These are phyloP conservation scores for Exophiala dermatitidis DNA, from an alignment of 2,329 filamentous ascomycete species.

Conservation along the genomic window DNA sequence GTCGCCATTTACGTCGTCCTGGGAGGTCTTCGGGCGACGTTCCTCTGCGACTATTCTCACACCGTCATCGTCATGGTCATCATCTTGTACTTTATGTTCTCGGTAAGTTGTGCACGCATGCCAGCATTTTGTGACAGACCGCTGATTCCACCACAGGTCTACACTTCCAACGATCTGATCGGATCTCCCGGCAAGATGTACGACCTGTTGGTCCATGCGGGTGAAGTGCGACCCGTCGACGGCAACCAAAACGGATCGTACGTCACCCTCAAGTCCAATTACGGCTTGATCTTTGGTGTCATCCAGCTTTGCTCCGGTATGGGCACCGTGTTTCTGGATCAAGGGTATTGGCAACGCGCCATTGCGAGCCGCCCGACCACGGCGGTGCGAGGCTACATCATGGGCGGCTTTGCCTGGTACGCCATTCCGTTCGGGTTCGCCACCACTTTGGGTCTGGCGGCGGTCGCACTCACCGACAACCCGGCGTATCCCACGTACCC, in stretches of 20 bases:
- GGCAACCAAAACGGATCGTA: slow-evolving; percentile 60
- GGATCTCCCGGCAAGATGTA: slow-evolving; percentile 65
- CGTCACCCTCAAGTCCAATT: slow-evolving; percentile 73
- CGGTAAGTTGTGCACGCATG: not conserved
- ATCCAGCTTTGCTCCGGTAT: not conserved
- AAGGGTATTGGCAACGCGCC: slow-evolving; percentile 61
- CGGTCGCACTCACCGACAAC: slow-evolving; percentile 65
- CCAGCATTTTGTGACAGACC: too few species aligned
- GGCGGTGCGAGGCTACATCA: slow-evolving; percentile 38
- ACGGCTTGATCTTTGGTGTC: slow-evolving; percentile 68
- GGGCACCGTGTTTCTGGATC: slow-evolving; percentile 64
- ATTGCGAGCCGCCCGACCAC: slow-evolving; percentile 39
- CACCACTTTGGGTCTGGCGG: slow-evolving; percentile 78
- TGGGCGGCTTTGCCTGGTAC: slow-evolving; percentile 62
- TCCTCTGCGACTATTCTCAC: slow-evolving; percentile 77
- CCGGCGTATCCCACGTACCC: slow-evolving; percentile 47
- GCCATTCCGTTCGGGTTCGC: slow-evolving; percentile 84
- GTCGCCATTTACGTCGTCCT: slow-evolving; percentile 70
- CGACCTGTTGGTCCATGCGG: slow-evolving; percentile 64
- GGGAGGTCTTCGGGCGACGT: slow-evolving; percentile 53
- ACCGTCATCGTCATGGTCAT: slow-evolving; percentile 66
- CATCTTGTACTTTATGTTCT: slow-evolving; percentile 60
- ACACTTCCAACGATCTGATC: slow-evolving; percentile 48
- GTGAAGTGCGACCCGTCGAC: slow-evolving; percentile 61
- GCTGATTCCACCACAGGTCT: slow-evolving; percentile 52